Base-by-base conservation (phyloP, 2,329 filamentous ascomycete genomes). In the Didymella glomerata region DNA sequence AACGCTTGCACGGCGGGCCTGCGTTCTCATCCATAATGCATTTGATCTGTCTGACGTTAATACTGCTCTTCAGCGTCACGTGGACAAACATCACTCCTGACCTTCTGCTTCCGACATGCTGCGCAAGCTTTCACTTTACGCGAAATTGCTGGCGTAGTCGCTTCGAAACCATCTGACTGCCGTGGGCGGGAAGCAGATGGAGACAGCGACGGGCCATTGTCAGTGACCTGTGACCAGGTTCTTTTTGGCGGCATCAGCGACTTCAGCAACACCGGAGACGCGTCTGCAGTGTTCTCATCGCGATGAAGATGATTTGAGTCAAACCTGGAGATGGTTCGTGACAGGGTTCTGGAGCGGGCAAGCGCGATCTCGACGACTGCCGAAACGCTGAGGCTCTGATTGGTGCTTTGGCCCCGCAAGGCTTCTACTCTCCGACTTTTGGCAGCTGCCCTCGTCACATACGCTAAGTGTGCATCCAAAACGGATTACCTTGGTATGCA, bases 71-170 rank as follows among this genome's bases (percentile, higher is more conserved):
- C 8, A 52, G 20, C 34, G 48, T 41, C 51, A 40, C 27, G 46
- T 47, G 44, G 48, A 10, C 16, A 27, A 9, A 42, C 18, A 34
- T 18, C 27, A 27, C 18, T 30, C 11, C 54, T 16, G 16, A 72
- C 71, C 70, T 85, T 84, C 62, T 84, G 82, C 57, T 82, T 81
- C 60, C 83, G 80, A 67, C 83, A 84, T 62, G 83, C 80, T 10
- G 82, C 83, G 66, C 83, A 85, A 27, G 83, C 83, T 49, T 74
- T 75, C 41, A 75, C 70, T 47, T 73, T 74, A 11, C 72, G 67
- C 40, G 72, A 75, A 34, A 75, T 75, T 13, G 67, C 57, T 10
- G 71, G 71, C 40, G 65, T 47, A 47, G n/a, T 46, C 32, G 50
- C n/a, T 49, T 59, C 56, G 10, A 47, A 7, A 18, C 38, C 46